Evolutionary conservation across 148 eudicot species (phyloP).

Genomic region (Heliamphora exappendiculata): DNA sequence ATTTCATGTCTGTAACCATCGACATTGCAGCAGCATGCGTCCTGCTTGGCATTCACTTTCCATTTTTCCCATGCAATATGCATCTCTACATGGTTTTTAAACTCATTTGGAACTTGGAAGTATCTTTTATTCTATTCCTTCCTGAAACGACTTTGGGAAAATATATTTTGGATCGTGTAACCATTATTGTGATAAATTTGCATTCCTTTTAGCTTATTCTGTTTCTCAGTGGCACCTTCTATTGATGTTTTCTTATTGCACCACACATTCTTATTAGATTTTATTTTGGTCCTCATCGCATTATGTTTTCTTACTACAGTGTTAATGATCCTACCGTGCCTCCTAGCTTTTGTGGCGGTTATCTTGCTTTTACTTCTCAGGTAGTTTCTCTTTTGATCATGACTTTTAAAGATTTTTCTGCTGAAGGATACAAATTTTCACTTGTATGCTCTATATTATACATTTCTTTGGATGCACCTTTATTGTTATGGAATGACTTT

Average conservation of each 20-base stretch:
- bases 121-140: background rate
- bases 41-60: background rate
- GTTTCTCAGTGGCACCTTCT: background rate
- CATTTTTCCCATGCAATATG: background rate
- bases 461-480: background rate
- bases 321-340: slow-evolving; percentile 61
- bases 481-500: background rate
- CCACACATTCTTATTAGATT: background rate
- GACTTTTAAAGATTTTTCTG: background rate
- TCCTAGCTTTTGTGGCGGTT: slow-evolving; percentile 65
- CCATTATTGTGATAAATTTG: background rate
- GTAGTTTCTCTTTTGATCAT: slow-evolving; percentile 31
- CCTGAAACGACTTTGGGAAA: background rate
- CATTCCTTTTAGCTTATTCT: background rate
- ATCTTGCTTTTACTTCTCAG: slow-evolving; percentile 80
- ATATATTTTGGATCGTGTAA: background rate
- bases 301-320: slow-evolving; percentile 28
- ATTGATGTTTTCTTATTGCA: background rate
- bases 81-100: background rate
- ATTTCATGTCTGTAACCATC: background rate
- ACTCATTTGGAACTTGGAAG: background rate
- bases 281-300: background rate
- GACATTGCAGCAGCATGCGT: background rate
- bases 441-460: background rate
- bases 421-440: background rate